Conservation (phyloP, 164 flowering plant species). For the Echeveria elegans region DNA sequence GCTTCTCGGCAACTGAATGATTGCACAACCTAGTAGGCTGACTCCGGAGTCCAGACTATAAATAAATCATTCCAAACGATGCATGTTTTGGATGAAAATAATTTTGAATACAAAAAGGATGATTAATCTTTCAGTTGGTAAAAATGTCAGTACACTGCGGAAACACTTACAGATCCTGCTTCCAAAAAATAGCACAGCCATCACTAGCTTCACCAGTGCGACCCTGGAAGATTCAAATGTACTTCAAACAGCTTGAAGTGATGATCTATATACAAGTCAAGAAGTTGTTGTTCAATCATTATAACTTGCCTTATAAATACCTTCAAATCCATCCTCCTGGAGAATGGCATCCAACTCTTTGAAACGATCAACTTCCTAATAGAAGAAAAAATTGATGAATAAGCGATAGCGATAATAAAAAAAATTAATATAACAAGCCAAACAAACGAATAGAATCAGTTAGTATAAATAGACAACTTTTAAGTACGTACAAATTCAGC, state of each 20-base stretch:
- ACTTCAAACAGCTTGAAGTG: not conserved
- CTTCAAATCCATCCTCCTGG: constrained; percentile 50
- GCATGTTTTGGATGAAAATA: not conserved
- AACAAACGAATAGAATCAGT: too few species aligned
- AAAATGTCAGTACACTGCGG: not conserved
- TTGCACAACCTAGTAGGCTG: not conserved
- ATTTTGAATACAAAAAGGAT: too few species aligned
- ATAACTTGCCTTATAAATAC: constrained; percentile 61
- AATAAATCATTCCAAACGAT: not conserved
- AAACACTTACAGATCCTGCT: constrained; percentile 43
- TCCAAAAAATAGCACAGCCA: constrained; percentile 96
- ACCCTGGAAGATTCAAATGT: constrained; percentile 29
- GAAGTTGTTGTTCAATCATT: not conserved
- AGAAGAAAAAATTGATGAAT: not conserved
- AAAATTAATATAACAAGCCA: not conserved
- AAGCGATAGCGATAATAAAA: not conserved
- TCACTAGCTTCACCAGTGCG: constrained; percentile 85
- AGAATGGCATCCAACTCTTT: constrained; percentile 47
- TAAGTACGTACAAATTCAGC: too few species aligned
- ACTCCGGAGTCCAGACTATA: not conserved
- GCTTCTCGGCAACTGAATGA: not conserved
- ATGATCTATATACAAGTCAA: not conserved
- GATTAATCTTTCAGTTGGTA: too few species aligned
- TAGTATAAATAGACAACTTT: too few species aligned
- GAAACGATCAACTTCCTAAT: constrained; percentile 79